Evolutionary conservation across 129 eudicot species (phyloP), one percentile per base, ranked within the genome.

Genomic region (Calendula officinalis): DNA sequence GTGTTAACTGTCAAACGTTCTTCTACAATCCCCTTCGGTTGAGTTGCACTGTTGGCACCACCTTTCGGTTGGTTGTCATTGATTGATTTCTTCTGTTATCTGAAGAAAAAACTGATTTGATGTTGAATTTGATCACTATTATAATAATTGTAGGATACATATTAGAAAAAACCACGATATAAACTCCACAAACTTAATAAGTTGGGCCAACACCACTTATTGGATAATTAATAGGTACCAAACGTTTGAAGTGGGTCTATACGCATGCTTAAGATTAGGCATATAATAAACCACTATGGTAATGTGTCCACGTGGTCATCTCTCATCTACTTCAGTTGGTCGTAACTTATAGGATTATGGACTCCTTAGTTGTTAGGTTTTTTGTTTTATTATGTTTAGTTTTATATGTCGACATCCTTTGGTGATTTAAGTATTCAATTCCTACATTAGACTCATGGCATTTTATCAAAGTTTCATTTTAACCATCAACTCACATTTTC

Each of bases 251-350:
- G 68, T 60, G 54, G 61, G 52, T 59, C 41, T 56, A 63, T 13
- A 55, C 71, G 71, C 77, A 64, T 64, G 77, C 77, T 43, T 63
- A 64, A 63, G n/a, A 46, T 43, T 72, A 62, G 55, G 33, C 34
- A 34, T 60, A 43, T 32, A 53, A n/a, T 63, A 51, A 51, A 37
- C 67, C 62, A 60, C 75, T 49, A 27, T 7, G n/a, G 16, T 69
- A 59, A 70, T 70, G 75, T n/a, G n/a, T n/a, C n/a, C n/a, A n/a
- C n/a, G n/a, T n/a, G 68, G 61, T 49, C 2, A 37, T 14, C 5
- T 14, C 8, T 66, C 38, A 37, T 37, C 50, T 66, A 38, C 70
- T 50, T 50, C 47, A 8, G 16, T 4, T 27, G 3, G 16, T 30
- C 37, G 11, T 38, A 0, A 7, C 44, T 30, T 33, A 4, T 33